phyloP scores from a whole-genome alignment of 805 yeast genomes.

The Starmera quercuum region DNA sequence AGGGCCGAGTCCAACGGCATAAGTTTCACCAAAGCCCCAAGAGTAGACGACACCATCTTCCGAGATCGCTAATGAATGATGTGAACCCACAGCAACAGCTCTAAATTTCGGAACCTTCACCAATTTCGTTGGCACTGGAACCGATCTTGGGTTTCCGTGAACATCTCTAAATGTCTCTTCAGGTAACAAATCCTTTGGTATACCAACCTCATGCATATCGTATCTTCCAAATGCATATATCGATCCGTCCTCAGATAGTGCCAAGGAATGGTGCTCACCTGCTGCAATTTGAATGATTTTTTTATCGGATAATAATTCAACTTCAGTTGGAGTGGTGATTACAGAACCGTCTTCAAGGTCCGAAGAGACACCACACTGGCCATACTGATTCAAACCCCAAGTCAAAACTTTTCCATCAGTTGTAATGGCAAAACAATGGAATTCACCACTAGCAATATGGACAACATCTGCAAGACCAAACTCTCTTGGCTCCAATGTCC shows the following conservation, averaged over 20 bases:
- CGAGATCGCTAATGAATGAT: slow-evolving; percentile 84
- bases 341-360: slow-evolving; percentile 81
- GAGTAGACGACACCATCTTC: slow-evolving; percentile 80
- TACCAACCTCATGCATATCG: slow-evolving; percentile 91
- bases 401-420: slow-evolving; percentile 61
- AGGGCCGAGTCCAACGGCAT: slow-evolving; percentile 93
- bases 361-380: slow-evolving; percentile 85
- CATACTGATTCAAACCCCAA: slow-evolving; percentile 97
- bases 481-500: slow-evolving; percentile 72
- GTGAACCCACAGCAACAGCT: slow-evolving; percentile 76
- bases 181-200: slow-evolving; percentile 59
- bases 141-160: slow-evolving; percentile 73
- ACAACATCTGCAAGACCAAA: slow-evolving; percentile 76
- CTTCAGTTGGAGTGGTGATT: slow-evolving; percentile 68
- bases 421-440: slow-evolving; percentile 89
- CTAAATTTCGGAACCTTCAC: slow-evolving; percentile 48
- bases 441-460: slow-evolving; percentile 87
- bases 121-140: slow-evolving; percentile 77
- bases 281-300: slow-evolving; percentile 61
- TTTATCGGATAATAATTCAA: slow-evolving; percentile 54
- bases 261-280: slow-evolving; percentile 92
- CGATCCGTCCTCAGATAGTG: slow-evolving; percentile 64
- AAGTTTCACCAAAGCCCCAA: slow-evolving; percentile 98
- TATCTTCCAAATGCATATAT: slow-evolving; percentile 84
- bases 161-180: slow-evolving; percentile 67